Evolutionary conservation across 2,329 filamentous ascomycete genomes (phyloP).

Genomic region (Penicillium sp.): DNA sequence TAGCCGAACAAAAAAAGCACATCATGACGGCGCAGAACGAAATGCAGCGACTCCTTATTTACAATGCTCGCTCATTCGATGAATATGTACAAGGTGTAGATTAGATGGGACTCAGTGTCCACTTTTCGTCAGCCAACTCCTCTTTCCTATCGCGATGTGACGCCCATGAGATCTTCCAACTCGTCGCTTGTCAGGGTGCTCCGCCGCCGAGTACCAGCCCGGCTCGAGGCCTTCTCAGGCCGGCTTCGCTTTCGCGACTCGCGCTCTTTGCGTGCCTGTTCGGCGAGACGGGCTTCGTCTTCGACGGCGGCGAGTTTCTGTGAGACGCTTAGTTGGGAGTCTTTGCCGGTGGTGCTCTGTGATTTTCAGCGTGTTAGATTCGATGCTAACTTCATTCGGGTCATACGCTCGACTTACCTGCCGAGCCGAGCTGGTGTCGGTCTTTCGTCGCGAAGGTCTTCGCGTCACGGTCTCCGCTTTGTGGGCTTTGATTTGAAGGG

Average conservation of each 20-base stretch:
- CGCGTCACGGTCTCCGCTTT: conserved; percentile 33
- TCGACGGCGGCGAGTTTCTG: conserved; percentile 48
- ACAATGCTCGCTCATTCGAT: conserved; percentile 13
- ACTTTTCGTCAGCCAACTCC: background rate
- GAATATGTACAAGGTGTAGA: conserved; percentile 24
- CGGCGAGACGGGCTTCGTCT: conserved; percentile 45
- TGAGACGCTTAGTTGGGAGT: conserved; percentile 37
- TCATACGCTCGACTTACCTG: conserved; percentile 27
- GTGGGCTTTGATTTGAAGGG: conserved; percentile 36
- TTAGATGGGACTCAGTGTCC: background rate
- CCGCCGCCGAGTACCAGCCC: conserved; percentile 37
- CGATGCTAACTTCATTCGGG: background rate
- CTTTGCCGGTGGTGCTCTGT: conserved; percentile 19
- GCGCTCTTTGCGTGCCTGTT: conserved; percentile 34
- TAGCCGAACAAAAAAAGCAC: background rate
- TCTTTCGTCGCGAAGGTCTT: conserved; percentile 28
- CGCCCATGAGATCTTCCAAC: conserved; percentile 44
- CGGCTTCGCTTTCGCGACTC: conserved; percentile 41
- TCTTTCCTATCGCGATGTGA: conserved; percentile 21
- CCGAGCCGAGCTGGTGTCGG: conserved; percentile 30
- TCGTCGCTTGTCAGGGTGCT: conserved; percentile 50
- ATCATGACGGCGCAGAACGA: background rate
- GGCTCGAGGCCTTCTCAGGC: conserved; percentile 28
- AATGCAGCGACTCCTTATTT: conserved; percentile 15
- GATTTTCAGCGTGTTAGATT: conserved; percentile 10